Base-by-base conservation (phyloP, 2,329 filamentous ascomycete genomes). In the Madurella mycetomatis region DNA sequence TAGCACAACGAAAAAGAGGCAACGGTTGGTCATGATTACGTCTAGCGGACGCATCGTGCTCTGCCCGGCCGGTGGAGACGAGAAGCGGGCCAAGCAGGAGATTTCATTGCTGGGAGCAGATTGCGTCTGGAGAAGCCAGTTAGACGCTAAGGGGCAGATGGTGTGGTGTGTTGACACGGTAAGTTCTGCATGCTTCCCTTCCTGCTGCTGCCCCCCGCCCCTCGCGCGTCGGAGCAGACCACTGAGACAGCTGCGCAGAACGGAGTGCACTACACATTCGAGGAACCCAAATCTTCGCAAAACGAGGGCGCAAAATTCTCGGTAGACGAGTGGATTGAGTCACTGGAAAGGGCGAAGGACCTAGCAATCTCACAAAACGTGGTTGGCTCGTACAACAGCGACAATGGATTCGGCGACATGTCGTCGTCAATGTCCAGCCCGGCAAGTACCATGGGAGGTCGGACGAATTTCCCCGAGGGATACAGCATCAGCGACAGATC, bases 91-190 rank as follows among this genome's bases (percentile, higher is more conserved):
- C 18, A 99, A 99, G 69, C 82, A 90, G 64, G 94, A 99, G 63
- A 83, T 99, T 37, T 90, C 89, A n/a, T 77, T 99, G 25, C 75
- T 95, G 17, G 79, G 81, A 2, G 76, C 86, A 2, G 91, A 90
- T 50, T 90, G 85, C 62, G 76, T 82, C 25, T 97, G 90, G 85
- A 87, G 83, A 67, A 90, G 80, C 49, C 89, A 88, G 62, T 81
- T 86, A 44, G 94, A 96, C 70, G 78, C 84, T n/a, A 96, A 95
- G 71, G 92, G 91, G 25, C 81, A 92, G 72, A 86, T 85, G 30
- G 85, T 88, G 55, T 97, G 91, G 90, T 87, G 87, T 71, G 86
- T 97, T 49, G 91, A 97, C 75, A 95, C 90, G 62, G 94, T 97
- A 84, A 79, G 91, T 80, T 59, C 41, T 60, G 50, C 1, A 52